Evolutionary conservation across 345 rosid species (phyloP).

Genomic region (Barbarea vulgaris): DNA sequence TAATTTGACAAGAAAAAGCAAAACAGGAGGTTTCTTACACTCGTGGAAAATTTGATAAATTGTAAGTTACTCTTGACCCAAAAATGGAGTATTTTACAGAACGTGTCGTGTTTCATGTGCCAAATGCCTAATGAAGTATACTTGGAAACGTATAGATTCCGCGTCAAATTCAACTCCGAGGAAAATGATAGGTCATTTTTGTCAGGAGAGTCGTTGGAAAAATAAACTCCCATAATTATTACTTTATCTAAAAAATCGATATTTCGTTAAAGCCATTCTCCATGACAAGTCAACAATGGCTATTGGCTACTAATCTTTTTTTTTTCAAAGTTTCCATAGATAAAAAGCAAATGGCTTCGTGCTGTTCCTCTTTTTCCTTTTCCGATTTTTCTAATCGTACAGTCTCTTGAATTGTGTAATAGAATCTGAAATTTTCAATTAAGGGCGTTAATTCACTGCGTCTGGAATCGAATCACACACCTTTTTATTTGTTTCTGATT

Average conservation of each 20-base stretch:
- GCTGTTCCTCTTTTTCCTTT: neutral
- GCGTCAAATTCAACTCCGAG: conserved; percentile 9
- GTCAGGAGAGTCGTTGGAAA: neutral
- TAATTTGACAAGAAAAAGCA: neutral
- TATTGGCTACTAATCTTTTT: neutral
- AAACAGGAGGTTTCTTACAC: neutral
- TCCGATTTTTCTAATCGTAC: neutral
- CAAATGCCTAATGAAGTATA: neutral
- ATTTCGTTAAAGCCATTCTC: conserved; percentile 6
- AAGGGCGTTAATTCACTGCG: neutral
- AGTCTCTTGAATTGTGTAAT: neutral
- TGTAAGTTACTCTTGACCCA: neutral
- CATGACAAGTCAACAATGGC: conserved; percentile 23
- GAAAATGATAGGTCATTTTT: neutral
- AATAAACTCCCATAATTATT: neutral
- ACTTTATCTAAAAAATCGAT: neutral
- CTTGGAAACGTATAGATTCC: conserved; percentile 1
- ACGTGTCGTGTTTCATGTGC: conserved; percentile 4
- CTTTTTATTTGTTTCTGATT: neutral
- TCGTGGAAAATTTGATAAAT: neutral
- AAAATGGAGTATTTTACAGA: neutral
- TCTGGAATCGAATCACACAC: conserved; percentile 1
- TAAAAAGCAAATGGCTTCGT: conserved; percentile 4
- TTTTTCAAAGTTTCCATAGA: neutral
- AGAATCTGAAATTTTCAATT: neutral